phyloP scores from a whole-genome alignment of 345 rosid species.

The Trapa incisa region DNA sequence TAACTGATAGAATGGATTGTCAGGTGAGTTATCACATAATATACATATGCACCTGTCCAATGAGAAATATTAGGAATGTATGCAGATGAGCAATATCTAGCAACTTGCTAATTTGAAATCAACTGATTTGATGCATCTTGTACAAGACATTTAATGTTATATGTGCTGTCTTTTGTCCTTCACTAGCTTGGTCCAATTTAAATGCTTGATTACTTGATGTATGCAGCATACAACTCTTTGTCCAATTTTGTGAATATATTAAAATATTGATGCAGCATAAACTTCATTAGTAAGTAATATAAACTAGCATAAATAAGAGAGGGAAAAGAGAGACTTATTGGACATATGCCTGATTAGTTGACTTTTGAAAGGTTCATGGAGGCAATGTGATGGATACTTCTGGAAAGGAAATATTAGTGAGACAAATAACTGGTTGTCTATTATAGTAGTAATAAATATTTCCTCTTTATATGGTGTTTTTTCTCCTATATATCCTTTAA shows the following conservation, averaged over 20 bases:
- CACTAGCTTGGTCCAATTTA: neutral
- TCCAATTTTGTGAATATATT: neutral
- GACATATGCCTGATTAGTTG: neutral
- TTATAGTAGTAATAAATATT: neutral
- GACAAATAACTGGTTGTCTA: neutral
- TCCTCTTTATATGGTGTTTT: neutral
- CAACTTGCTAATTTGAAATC: neutral
- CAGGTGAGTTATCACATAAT: constrained; percentile 35
- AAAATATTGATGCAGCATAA: neutral
- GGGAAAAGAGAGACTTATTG: neutral
- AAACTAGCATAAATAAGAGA: neutral
- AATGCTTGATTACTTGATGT: neutral
- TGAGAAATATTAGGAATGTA: neutral
- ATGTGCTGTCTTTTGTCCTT: neutral
- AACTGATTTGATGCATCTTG: neutral
- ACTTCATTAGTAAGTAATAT: no score
- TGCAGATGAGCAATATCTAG: neutral
- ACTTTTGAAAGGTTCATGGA: neutral
- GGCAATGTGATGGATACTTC: neutral
- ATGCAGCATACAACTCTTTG: neutral
- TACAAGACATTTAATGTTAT: neutral
- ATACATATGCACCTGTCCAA: neutral
- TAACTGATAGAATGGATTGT: constrained; percentile 96
- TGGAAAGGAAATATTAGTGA: neutral
- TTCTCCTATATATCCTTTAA: neutral